Evolutionary conservation across 352 stramenopile genomes (phyloP), one percentile per base, ranked within the genome.

Genomic region (Globisporangium takayamanum): DNA sequence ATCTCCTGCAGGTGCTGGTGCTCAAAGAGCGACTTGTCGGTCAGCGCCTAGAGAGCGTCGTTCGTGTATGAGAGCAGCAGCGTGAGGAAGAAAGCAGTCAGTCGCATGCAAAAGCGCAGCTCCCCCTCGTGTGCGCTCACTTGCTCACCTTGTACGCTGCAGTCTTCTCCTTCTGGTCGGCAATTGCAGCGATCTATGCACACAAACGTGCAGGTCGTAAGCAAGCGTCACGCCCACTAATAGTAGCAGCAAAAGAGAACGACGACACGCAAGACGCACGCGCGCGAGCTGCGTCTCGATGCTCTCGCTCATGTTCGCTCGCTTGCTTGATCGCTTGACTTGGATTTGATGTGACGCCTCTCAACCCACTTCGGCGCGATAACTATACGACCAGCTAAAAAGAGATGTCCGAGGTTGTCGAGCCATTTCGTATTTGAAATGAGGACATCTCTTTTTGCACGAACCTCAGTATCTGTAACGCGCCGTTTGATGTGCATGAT

Each of bases 161-260:
- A 0, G 82, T 81, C 60, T 92, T 92, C 53, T 89, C 78, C 64
- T 92, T 92, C 52, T 91, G 80, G 55, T 94, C 80, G 39, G 70
- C 59, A 22, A 91, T 72, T 45, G 68, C 72, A 30, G 73, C 71
- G 51, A 92, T 89, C 84, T 94, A 60, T 16, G 57, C 14, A 3
- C 20, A 53, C 28, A 55, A 1, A 50, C 20, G 45, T 50, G 33
- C 12, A 55, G 22, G 5, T 37, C 45, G 20, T 50, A 15, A 28
- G 45, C 22, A 28, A 25, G 18, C 46, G 26, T n/a, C 28, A 39
- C 16, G 14, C 8, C 10, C 33, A 30, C 30, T 16, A 20, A 12
- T 30, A 25, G 15, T 20, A 36, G 7, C 12, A 42, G 16, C 39
- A 2, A 6, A 2, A n/a, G 41, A 46, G 41, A 46, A 5, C 62